Evolutionary conservation across 768 basidiomycete genomes (phyloP).

Genomic region (Phanerochaete carnosa): DNA sequence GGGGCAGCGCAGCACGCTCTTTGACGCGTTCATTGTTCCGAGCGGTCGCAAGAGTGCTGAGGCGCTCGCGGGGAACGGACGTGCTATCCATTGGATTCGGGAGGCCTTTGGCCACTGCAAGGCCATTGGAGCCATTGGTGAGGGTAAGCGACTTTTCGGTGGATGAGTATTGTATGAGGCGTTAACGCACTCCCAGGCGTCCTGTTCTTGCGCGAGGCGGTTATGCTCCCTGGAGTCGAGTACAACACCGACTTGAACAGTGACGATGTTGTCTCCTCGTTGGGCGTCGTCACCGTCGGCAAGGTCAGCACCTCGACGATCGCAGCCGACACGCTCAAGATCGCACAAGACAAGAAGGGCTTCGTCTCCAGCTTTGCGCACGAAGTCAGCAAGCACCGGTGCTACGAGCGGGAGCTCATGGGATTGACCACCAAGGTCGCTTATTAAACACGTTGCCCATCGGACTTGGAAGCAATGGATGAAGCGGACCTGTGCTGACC

Average conservation of each 20-base stretch:
- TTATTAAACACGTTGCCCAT: constrained; percentile 24
- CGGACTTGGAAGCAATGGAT: background rate
- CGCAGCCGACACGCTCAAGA: constrained; percentile 37
- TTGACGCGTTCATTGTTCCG: constrained; percentile 79
- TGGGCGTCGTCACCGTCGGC: constrained; percentile 62
- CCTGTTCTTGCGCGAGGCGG: constrained; percentile 42
- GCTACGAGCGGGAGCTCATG: constrained; percentile 58
- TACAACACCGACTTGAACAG: constrained; percentile 32
- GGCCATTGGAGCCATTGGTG: constrained; percentile 73
- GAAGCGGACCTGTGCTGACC: background rate
- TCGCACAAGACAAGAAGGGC: constrained; percentile 44
- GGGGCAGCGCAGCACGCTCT: constrained; percentile 77
- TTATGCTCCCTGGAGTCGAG: constrained; percentile 44
- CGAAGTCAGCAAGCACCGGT: constrained; percentile 65
- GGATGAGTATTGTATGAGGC: background rate
- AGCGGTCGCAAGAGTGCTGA: constrained; percentile 63
- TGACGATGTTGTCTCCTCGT: constrained; percentile 47
- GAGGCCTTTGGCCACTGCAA: constrained; percentile 89
- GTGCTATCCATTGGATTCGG: constrained; percentile 76
- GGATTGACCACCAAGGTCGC: constrained; percentile 54
- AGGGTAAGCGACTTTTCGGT: constrained; percentile 35
- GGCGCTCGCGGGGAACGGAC: constrained; percentile 56
- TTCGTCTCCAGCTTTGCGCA: constrained; percentile 58
- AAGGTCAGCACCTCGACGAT: constrained; percentile 41
- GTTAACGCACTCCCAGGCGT: constrained; percentile 35